Percentiles rank a stretch among this genome's conserved stretches.
Evolutionary conservation across 2,329 filamentous ascomycete species (phyloP).

Genomic region (Dichotomopilus funicola): DNA sequence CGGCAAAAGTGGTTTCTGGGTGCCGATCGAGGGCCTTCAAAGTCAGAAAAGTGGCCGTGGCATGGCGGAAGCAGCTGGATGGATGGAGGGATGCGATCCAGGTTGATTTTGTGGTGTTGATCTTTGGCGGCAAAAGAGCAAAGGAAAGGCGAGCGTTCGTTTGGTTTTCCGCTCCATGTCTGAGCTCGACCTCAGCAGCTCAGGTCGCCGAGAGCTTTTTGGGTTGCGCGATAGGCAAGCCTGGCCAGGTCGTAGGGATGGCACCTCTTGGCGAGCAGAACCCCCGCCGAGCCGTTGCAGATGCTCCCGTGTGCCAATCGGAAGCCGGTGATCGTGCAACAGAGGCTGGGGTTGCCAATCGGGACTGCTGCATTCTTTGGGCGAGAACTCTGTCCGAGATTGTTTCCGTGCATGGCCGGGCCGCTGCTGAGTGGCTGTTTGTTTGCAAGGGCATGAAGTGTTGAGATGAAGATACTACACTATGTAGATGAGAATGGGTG

Average conservation of each 20-base stretch:
- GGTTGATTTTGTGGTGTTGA: not conserved
- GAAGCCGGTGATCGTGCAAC: not conserved
- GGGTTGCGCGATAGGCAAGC: not conserved
- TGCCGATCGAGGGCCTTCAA: too few relatives aligned
- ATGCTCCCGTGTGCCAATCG: conserved; percentile 3
- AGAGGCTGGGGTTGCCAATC: not conserved
- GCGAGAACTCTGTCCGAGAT: too few relatives aligned
- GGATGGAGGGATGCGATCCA: not conserved
- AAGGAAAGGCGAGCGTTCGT: too few relatives aligned
- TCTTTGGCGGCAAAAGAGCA: not conserved
- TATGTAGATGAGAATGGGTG: too few relatives aligned
- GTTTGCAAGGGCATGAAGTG: too few relatives aligned
- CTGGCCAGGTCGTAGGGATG: not conserved
- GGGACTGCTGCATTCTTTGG: not conserved
- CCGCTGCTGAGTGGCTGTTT: too few relatives aligned
- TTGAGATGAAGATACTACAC: too few relatives aligned
- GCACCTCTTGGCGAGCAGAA: conserved; percentile 1
- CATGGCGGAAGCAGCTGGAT: not conserved
- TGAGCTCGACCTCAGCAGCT: not conserved
- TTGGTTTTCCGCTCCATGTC: not conserved
- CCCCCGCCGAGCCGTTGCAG: conserved; percentile 3
- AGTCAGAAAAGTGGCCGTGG: not conserved
- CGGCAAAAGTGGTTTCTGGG: too few relatives aligned
- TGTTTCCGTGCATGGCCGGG: too few relatives aligned
- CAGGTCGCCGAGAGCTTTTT: not conserved